Evolutionary conservation across 345 rosid species (phyloP).

Genomic region (Populus simonii): DNA sequence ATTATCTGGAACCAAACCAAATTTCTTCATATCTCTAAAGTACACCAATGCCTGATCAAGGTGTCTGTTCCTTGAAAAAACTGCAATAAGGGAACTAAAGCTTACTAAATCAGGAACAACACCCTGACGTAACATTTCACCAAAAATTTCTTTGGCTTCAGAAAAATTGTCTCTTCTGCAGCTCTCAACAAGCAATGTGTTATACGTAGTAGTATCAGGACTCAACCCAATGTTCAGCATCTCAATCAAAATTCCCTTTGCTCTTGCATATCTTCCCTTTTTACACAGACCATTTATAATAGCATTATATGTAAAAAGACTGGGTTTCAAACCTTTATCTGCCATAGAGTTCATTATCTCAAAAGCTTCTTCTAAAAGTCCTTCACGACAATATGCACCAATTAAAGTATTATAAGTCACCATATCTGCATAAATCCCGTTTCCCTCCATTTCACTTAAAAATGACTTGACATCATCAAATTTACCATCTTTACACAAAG

Average conservation of each 20-base stretch:
- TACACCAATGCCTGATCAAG: slow-evolving; percentile 52
- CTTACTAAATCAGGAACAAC: slow-evolving; percentile 68
- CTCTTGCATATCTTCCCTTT: slow-evolving; percentile 46
- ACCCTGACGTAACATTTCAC: slow-evolving; percentile 45
- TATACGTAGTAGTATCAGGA: slow-evolving; percentile 67
- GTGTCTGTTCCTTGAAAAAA: slow-evolving; percentile 44
- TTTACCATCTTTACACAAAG: slow-evolving; percentile 70
- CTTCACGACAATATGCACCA: slow-evolving; percentile 60
- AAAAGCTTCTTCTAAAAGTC: slow-evolving; percentile 59
- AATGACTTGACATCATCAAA: slow-evolving; percentile 42
- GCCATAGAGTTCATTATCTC: slow-evolving; percentile 54
- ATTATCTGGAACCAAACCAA: slow-evolving; percentile 60
- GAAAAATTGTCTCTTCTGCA: slow-evolving; percentile 50
- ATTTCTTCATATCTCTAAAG: slow-evolving; percentile 46
- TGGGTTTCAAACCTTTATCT: slow-evolving; percentile 59
- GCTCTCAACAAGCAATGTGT: slow-evolving; percentile 61
- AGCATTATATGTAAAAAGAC: slow-evolving; percentile 60
- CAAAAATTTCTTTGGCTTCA: slow-evolving; percentile 52
- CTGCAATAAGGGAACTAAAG: slow-evolving; percentile 55
- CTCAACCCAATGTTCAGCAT: slow-evolving; percentile 52
- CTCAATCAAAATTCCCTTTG: slow-evolving; percentile 56
- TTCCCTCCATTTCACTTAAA: slow-evolving; percentile 49
- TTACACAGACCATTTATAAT: slow-evolving; percentile 64
- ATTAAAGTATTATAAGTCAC: slow-evolving; percentile 75
- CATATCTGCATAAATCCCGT: slow-evolving; percentile 53